Evolutionary conservation across 192 early-diverging fungal species (phyloP).

Genomic region (Chytriomyces hyalinus): DNA sequence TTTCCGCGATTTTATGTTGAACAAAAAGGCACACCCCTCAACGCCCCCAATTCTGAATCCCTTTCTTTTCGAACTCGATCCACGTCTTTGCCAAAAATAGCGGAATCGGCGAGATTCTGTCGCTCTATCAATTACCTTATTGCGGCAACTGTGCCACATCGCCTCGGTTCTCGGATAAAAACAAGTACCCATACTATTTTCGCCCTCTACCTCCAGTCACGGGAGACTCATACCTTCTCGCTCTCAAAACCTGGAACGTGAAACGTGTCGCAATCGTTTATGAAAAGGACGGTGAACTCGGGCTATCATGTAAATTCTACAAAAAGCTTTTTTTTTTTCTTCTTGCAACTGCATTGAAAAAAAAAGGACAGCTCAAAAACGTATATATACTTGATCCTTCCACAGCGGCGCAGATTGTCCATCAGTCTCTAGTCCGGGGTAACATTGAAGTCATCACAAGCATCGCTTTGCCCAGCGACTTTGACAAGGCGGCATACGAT

Average conservation of each 20-base stretch:
- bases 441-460: too few species aligned
- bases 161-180: conserved; percentile 6
- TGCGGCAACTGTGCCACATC: background rate
- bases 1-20: background rate
- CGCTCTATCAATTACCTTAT: background rate
- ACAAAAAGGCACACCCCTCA: background rate
- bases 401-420: too few species aligned
- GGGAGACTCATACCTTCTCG: background rate
- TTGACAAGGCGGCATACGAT: too few species aligned
- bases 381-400: too few species aligned
- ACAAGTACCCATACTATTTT: conserved; percentile 13
- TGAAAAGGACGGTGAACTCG: conserved; percentile 20
- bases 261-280: conserved; percentile 16
- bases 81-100: background rate
- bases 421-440: too few species aligned
- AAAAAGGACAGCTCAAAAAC: too few species aligned
- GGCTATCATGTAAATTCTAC: background rate
- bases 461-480: too few species aligned
- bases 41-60: background rate
- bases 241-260: conserved; percentile 19
- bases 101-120: conserved; percentile 7
- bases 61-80: background rate
- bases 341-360: too few species aligned
- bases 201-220: background rate
- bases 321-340: too few species aligned